Conservation (phyloP, 1,284 basidiomycete species). For the Hypsizygus ulmarius region DNA sequence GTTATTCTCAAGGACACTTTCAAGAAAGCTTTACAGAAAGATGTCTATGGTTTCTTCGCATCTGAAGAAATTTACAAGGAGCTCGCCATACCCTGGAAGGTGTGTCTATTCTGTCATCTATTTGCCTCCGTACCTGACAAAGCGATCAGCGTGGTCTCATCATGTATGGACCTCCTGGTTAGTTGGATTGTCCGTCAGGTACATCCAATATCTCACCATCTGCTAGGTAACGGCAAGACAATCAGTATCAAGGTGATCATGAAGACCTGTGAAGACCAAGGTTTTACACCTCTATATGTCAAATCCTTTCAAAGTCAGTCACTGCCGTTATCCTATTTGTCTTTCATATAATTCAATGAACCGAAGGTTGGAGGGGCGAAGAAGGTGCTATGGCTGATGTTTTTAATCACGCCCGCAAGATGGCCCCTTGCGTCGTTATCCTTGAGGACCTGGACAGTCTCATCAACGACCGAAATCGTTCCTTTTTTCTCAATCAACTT, state of each 20-base stretch:
- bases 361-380: conserved; percentile 59
- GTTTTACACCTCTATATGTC: conserved; percentile 72
- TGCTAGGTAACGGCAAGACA: conserved; percentile 77
- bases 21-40: conserved; percentile 66
- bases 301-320: conserved; percentile 62
- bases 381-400: conserved; percentile 62
- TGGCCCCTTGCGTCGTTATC: conserved; percentile 72
- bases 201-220: not conserved
- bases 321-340: not conserved
- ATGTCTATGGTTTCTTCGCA: conserved; percentile 75
- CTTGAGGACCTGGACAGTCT: conserved; percentile 82
- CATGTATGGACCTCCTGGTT: conserved; percentile 71
- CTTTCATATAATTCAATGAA: not conserved
- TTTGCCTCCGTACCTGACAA: not conserved
- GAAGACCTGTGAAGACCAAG: conserved; percentile 59
- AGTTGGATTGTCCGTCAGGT: conserved; percentile 7
- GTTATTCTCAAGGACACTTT: conserved; percentile 73
- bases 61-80: conserved; percentile 69
- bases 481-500: conserved; percentile 84
- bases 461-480: conserved; percentile 72
- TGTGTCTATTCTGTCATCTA: conserved; percentile 22
- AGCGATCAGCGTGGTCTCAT: conserved; percentile 63
- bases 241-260: conserved; percentile 77
- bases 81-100: conserved; percentile 81
- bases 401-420: conserved; percentile 64